Evolutionary conservation across 2,329 filamentous ascomycete species (phyloP).

Genomic region (Colletotrichum horii): DNA sequence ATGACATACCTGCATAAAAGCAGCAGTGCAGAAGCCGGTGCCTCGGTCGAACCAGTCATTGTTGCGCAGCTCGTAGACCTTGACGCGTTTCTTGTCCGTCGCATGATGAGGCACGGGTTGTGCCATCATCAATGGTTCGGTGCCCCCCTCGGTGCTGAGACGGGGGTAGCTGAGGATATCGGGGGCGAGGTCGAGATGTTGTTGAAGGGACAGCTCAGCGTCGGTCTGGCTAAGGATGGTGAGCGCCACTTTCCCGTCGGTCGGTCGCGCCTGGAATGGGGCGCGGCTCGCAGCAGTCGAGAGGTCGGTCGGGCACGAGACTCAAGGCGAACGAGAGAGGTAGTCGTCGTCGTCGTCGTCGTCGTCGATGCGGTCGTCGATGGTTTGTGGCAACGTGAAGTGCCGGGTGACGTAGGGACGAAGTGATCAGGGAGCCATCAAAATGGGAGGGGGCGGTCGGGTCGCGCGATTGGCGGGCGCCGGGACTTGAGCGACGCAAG

Average conservation of each 20-base stretch:
- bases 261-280: constrained; percentile 23
- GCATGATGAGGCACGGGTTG: constrained; percentile 72
- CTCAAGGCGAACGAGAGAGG: background rate
- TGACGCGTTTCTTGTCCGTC: constrained; percentile 80
- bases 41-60: constrained; percentile 99
- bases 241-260: constrained; percentile 54
- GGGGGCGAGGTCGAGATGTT: constrained; percentile 62
- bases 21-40: constrained; percentile 91
- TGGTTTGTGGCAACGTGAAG: constrained; percentile 15
- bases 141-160: constrained; percentile 53
- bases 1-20: constrained; percentile 71
- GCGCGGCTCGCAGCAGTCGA: constrained; percentile 14
- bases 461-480: constrained; percentile 24
- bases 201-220: constrained; percentile 63
- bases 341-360: background rate
- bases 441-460: constrained; percentile 22
- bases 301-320: constrained; percentile 18
- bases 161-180: constrained; percentile 57
- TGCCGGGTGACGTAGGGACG: constrained; percentile 21
- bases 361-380: constrained; percentile 4
- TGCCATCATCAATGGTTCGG: constrained; percentile 73
- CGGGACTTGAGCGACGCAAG: constrained; percentile 18
- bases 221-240: constrained; percentile 59
- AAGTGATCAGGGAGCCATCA: constrained; percentile 23
- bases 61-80: constrained; percentile 97